Conservation (phyloP, 305 asterid species). For the Fraxinus baroniana region DNA sequence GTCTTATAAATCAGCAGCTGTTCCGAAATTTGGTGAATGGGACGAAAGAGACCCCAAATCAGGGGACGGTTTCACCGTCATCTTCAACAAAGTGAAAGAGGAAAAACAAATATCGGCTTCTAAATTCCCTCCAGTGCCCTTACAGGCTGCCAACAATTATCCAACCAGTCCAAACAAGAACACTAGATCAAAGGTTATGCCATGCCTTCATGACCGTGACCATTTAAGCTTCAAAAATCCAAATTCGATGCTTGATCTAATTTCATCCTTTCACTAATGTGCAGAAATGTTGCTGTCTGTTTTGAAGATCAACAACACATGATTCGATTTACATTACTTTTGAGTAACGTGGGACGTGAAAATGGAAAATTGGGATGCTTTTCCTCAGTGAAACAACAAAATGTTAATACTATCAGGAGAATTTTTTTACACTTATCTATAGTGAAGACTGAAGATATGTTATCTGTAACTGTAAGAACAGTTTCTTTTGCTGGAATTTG, state of each 20-base stretch:
- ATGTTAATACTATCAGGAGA: neutral
- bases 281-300: slow-evolving; percentile 59
- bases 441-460: neutral
- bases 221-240: neutral
- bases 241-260: neutral
- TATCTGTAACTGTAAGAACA: neutral
- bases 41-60: slow-evolving; percentile 63
- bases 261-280: slow-evolving; percentile 1
- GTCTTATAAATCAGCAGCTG: slow-evolving; percentile 56
- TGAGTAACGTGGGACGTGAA: neutral
- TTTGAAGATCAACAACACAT: slow-evolving; percentile 30
- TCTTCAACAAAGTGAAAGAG: slow-evolving; percentile 73
- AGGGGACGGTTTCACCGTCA: slow-evolving; percentile 69
- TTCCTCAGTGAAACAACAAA: neutral
- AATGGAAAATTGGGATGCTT: neutral
- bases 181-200: slow-evolving; percentile 41
- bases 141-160: slow-evolving; percentile 23
- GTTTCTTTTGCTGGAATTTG: neutral
- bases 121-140: slow-evolving; percentile 42
- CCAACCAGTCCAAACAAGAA: slow-evolving; percentile 25
- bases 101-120: slow-evolving; percentile 70
- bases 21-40: slow-evolving; percentile 85
- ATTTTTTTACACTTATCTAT: neutral
- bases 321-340: neutral
- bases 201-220: neutral